A percentile compares a stretch with the other conserved stretches of the same genome.
Conservation (phyloP, 495 filamentous ascomycete species). For the Durotheca rogersii region DNA sequence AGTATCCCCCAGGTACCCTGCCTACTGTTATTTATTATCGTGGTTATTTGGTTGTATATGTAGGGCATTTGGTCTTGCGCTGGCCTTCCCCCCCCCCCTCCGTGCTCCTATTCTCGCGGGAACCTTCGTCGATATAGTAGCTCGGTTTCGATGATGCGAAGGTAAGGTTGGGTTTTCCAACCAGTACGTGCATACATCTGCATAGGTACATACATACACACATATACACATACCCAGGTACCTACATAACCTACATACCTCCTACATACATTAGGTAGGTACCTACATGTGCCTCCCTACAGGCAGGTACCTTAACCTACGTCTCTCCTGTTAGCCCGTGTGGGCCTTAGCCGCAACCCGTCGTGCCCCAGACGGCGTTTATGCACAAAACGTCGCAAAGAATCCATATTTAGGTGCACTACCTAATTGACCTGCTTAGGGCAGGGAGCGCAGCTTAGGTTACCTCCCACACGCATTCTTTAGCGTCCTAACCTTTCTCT, state of each 20-base stretch:
- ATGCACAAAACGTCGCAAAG: slow-evolving; percentile 14
- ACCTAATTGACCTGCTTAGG: background rate
- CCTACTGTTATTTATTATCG: background rate
- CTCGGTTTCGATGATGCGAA: no score
- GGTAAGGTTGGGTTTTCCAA: slow-evolving; percentile 22
- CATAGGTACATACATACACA: background rate
- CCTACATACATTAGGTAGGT: background rate
- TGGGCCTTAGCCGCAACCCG: slow-evolving; percentile 12
- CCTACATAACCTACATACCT: background rate
- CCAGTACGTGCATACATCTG: background rate
- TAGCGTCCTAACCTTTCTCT: no score
- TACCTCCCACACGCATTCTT: no score
- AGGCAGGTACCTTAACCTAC: no score
- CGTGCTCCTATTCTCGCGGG: slow-evolving; percentile 12
- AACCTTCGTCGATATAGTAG: slow-evolving; percentile 22
- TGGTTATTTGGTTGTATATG: background rate
- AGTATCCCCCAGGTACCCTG: slow-evolving; percentile 24
- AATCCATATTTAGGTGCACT: background rate
- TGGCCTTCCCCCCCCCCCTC: background rate
- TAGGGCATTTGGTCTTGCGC: background rate
- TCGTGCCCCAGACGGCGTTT: slow-evolving; percentile 7
- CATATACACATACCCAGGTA: background rate
- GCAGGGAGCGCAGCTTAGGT: no score
- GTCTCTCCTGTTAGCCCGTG: no score
- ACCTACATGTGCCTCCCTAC: no score